Base-by-base conservation (phyloP, 2,329 filamentous ascomycete genomes). In the Aspergillus sp. region DNA sequence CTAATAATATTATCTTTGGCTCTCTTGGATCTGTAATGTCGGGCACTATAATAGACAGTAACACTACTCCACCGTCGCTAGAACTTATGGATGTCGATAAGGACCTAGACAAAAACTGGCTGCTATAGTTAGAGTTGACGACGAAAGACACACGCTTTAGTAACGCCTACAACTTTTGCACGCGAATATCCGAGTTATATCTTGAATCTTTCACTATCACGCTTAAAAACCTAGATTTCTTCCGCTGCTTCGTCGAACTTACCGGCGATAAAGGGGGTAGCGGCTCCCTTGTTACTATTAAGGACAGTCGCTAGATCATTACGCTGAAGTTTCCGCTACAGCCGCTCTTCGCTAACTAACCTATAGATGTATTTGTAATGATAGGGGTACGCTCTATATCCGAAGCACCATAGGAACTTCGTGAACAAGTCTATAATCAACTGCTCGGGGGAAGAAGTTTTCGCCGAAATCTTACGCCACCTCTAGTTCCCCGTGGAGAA, bases 151-250 rank as follows among this genome's bases (percentile, higher is more conserved):
- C 65, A 8, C 62, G 64, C 1, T 70, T 75, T 51, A 71, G 73
- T 20, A 69, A 71, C 44, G 71, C 75, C 0, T 68, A 72, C 30
- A 73, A 71, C 43, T 78, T 78, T 57, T 71, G 68, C 52, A 67
- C 62, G 1, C 64, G 71, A 17, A 58, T 68, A 17, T 45, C 58
- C 2, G 66, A 75, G 44, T 72, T 69, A 8, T 68, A 67, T 17
- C 67, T 74, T 62, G 69, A 72, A 51, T 73, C 70, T 0, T 76
- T 76, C 26, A 75, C 75, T 3, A 64, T 75, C 22, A 77, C 74
- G 0, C 60, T 74, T 3, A 64, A 68, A 32, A 55, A 60, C 19
- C 54, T 59, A 0, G 60, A 64, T n/a, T 65, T 73, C 45, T 66
- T 73, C 43, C 50, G 62, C 2, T 53, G 58, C 1, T 52, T 66